Evolutionary conservation across 2,329 filamentous ascomycete genomes (phyloP).

Genomic region (Niveomyces coronatus): DNA sequence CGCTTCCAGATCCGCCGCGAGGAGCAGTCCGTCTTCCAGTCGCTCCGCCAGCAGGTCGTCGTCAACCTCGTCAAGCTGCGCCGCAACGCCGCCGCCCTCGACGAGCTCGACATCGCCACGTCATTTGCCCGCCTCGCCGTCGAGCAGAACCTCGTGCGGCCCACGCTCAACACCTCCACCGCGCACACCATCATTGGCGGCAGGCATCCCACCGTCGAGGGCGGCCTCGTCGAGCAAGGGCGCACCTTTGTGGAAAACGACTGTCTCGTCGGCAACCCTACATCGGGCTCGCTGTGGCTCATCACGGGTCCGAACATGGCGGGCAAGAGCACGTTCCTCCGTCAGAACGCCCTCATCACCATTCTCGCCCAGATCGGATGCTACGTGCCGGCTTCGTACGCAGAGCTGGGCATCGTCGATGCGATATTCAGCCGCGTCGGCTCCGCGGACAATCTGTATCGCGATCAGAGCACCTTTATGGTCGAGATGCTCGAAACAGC

Average conservation of each 20-base stretch:
- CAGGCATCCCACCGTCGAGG: conserved; percentile 85
- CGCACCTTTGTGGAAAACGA: conserved; percentile 78
- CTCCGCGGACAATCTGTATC: conserved; percentile 89
- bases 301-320: conserved; percentile 94
- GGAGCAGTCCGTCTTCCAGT: conserved; percentile 69
- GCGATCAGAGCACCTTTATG: conserved; percentile 97
- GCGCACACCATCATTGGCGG: conserved; percentile 73
- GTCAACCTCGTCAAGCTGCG: conserved; percentile 75
- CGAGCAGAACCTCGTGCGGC: conserved; percentile 65
- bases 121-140: conserved; percentile 72
- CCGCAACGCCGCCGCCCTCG: conserved; percentile 80
- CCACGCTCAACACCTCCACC: conserved; percentile 54
- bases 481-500: conserved; percentile 98
- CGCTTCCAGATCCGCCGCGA: conserved; percentile 72
- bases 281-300: conserved; percentile 53
- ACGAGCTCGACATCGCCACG: conserved; percentile 84
- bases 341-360: conserved; percentile 90
- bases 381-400: conserved; percentile 83
- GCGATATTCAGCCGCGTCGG: conserved; percentile 90
- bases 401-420: conserved; percentile 84
- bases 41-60: conserved; percentile 66
- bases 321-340: conserved; percentile 90
- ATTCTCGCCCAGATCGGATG: conserved; percentile 88
- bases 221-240: conserved; percentile 68
- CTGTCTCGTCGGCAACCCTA: conserved; percentile 64